Conservation (phyloP, 305 asterid genomes). For the Fraxinus xanthoxyloides region DNA sequence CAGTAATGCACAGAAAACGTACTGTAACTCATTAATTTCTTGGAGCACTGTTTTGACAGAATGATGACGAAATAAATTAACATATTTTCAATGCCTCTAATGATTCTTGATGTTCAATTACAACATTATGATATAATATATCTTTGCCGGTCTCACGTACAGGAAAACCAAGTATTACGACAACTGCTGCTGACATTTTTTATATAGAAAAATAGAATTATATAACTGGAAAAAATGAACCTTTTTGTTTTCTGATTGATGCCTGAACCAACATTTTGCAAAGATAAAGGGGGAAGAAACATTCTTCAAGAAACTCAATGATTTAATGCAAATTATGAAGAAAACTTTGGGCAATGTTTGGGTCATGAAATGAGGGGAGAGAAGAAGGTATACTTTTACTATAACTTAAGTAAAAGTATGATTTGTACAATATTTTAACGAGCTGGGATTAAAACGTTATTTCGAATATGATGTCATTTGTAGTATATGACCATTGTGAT, state of each 20-base stretch:
- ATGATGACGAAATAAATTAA: neutral
- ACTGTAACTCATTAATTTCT: neutral
- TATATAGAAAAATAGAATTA: neutral
- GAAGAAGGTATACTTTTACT: neutral
- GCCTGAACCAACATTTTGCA: neutral
- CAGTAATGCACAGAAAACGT: constrained; percentile 1
- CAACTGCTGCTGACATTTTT: neutral
- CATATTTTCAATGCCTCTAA: neutral
- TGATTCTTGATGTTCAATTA: neutral
- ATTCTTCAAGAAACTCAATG: neutral
- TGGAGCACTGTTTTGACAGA: neutral
- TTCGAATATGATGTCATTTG: neutral
- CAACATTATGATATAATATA: neutral
- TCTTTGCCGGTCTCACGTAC: neutral
- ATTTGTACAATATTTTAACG: neutral
- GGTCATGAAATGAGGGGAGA: neutral
- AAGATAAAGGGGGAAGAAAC: neutral
- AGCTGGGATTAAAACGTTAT: neutral
- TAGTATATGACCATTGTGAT: neutral
- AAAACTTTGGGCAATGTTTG: neutral
- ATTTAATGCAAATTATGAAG: neutral
- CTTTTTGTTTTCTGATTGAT: neutral
- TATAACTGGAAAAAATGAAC: neutral
- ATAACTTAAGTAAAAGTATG: neutral
- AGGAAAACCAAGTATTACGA: neutral